Evolutionary conservation across 2,329 filamentous ascomycete species (phyloP).

Genomic region (Claviceps quebecensis): DNA sequence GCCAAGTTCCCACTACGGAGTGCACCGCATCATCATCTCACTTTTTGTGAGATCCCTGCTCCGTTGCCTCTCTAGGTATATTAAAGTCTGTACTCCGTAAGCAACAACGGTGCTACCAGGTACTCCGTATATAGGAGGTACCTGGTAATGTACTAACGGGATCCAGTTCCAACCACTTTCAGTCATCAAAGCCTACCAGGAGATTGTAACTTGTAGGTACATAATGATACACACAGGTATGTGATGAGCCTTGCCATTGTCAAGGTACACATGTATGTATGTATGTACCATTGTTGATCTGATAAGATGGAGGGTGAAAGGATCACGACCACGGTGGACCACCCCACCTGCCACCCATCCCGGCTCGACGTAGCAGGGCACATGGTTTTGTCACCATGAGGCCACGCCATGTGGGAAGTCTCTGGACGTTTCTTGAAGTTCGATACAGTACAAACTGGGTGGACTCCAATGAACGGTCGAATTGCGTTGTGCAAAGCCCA

Average conservation of each 20-base stretch:
- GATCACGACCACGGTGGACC: not conserved
- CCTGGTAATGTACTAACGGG: no score
- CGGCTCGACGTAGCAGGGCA: not conserved
- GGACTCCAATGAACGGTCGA: no score
- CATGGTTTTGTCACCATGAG: not conserved
- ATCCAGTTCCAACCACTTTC: not conserved
- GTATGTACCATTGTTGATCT: constrained; percentile 1
- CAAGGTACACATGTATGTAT: no score
- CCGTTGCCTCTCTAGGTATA: not conserved
- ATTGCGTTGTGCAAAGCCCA: no score
- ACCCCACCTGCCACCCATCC: not conserved
- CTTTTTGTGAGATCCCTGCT: not conserved
- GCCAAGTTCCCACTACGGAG: not conserved
- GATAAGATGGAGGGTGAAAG: constrained; percentile 3
- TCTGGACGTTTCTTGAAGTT: no score
- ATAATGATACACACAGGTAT: no score
- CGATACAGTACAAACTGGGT: no score
- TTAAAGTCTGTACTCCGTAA: not conserved
- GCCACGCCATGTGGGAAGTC: no score
- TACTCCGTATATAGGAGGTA: no score
- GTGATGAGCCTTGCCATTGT: no score
- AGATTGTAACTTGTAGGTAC: no score
- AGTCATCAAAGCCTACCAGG: not conserved
- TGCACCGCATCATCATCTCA: not conserved
- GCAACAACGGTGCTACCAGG: no score